Conservation (phyloP, 1,284 basidiomycete genomes). For the Rhodotorula mucilaginosa region DNA sequence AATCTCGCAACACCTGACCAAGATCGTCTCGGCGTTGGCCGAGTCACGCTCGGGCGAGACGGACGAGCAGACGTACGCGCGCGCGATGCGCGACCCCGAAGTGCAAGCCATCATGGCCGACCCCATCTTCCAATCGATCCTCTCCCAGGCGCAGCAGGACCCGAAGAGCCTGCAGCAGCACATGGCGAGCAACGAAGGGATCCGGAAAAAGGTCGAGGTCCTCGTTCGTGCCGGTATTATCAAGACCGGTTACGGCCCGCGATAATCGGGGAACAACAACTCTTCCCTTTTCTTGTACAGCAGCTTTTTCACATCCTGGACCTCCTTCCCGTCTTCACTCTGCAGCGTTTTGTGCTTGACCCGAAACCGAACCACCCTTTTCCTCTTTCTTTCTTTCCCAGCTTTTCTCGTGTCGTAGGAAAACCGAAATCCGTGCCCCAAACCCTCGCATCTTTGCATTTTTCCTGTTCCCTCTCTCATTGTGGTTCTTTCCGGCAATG, state of each 20-base stretch:
- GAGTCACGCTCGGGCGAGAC: slow-evolving; percentile 79
- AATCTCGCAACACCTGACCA: slow-evolving; percentile 72
- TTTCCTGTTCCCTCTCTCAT: too few species aligned
- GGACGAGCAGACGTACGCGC: slow-evolving; percentile 86
- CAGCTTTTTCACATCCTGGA: neutral
- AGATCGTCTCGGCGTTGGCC: slow-evolving; percentile 77
- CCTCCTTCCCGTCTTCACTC: too few species aligned
- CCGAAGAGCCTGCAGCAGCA: slow-evolving; percentile 90
- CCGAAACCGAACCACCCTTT: too few species aligned
- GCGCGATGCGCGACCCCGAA: slow-evolving; percentile 97
- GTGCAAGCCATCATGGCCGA: slow-evolving; percentile 76
- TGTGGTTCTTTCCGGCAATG: too few species aligned
- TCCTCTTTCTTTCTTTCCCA: too few species aligned
- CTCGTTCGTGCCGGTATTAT: slow-evolving; percentile 56
- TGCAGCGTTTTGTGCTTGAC: neutral
- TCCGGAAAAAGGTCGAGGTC: slow-evolving; percentile 83
- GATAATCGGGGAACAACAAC: neutral
- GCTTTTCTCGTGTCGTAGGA: too few species aligned
- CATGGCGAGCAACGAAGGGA: slow-evolving; percentile 83
- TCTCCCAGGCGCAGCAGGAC: slow-evolving; percentile 89
- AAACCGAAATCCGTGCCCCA: too few species aligned
- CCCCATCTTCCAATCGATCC: slow-evolving; percentile 81
- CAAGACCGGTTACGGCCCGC: slow-evolving; percentile 23
- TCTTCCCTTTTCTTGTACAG: neutral
- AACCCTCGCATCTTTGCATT: too few species aligned